Percentiles rank a stretch among this genome's conserved stretches.
phyloP scores from a whole-genome alignment of 805 yeast genomes.

The Lachancea waltii region DNA sequence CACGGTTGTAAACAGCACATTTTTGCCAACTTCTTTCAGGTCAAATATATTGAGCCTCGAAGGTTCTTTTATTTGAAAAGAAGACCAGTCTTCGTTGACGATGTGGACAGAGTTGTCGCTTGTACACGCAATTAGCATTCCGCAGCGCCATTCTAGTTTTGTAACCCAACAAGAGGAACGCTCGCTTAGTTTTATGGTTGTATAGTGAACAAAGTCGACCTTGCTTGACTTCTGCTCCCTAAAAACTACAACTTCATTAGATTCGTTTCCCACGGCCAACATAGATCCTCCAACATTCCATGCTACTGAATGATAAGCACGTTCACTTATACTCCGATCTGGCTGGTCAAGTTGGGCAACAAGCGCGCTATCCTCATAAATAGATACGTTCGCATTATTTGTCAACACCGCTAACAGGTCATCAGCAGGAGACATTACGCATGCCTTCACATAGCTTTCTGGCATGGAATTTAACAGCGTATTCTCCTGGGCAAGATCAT shows the following conservation, averaged over 20 bases:
- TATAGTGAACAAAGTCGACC: background rate
- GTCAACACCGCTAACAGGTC: constrained; percentile 24
- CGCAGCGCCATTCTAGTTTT: constrained; percentile 13
- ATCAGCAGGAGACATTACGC: constrained; percentile 19
- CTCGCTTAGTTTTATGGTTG: constrained; percentile 3
- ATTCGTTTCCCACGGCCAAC: constrained; percentile 26
- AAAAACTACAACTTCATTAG: constrained; percentile 18
- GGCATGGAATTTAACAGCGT: constrained; percentile 28
- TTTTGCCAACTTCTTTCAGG: constrained; percentile 11
- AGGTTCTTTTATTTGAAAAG: constrained; percentile 9
- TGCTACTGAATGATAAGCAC: constrained; percentile 25
- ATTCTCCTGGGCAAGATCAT: constrained; percentile 19
- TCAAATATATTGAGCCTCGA: constrained; percentile 22
- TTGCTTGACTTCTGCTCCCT: constrained; percentile 1
- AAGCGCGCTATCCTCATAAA: constrained; percentile 15
- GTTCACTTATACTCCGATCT: constrained; percentile 6
- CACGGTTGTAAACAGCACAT: constrained; percentile 14
- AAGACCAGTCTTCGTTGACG: constrained; percentile 2
- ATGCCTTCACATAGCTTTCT: constrained; percentile 16
- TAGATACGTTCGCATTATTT: constrained; percentile 24
- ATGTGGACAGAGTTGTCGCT: constrained; percentile 24
- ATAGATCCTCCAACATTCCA: constrained; percentile 22
- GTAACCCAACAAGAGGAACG: constrained; percentile 21
- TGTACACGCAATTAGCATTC: constrained; percentile 12
- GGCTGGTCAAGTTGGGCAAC: constrained; percentile 21